These are phyloP conservation scores for Hansenula sp. DNA, from an alignment of 1,139 yeast genomes.

Conservation along the genomic window DNA sequence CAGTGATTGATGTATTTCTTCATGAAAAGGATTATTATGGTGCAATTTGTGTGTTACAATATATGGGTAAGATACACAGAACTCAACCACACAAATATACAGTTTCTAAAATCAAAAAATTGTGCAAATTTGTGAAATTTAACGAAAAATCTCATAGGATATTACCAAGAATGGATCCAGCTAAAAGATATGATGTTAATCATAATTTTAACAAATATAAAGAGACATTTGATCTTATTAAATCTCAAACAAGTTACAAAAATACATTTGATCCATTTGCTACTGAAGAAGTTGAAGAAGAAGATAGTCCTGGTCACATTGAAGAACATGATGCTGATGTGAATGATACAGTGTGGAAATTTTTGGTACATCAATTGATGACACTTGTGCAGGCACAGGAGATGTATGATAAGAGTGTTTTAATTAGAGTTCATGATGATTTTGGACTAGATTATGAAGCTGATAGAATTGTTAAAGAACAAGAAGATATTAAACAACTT, in stretches of 20 bases:
- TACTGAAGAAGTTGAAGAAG: too few relatives aligned
- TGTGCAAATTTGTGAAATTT: conserved; percentile 1
- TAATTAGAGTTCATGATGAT: background rate
- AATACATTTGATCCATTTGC: conserved; percentile 1
- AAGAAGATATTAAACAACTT: background rate
- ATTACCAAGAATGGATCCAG: background rate
- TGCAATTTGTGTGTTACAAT: conserved; percentile 8
- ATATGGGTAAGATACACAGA: conserved; percentile 8
- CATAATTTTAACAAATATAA: background rate
- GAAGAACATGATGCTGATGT: background rate
- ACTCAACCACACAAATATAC: conserved; percentile 3
- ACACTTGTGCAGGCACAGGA: background rate
- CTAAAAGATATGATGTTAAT: background rate
- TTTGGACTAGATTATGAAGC: background rate
- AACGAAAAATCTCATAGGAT: background rate
- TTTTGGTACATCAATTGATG: conserved; percentile 1
- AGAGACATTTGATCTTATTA: background rate
- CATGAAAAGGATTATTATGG: conserved; percentile 1
- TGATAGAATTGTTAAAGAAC: conserved; percentile 1
- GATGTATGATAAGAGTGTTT: background rate
- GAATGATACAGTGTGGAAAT: background rate
- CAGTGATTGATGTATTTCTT: conserved; percentile 6
- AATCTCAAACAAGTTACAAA: background rate
- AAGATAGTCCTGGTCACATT: background rate
- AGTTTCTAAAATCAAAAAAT: background rate